Evolutionary conservation across 2,329 filamentous ascomycete species (phyloP).

Genomic region (Drechslerella coelobrocha): DNA sequence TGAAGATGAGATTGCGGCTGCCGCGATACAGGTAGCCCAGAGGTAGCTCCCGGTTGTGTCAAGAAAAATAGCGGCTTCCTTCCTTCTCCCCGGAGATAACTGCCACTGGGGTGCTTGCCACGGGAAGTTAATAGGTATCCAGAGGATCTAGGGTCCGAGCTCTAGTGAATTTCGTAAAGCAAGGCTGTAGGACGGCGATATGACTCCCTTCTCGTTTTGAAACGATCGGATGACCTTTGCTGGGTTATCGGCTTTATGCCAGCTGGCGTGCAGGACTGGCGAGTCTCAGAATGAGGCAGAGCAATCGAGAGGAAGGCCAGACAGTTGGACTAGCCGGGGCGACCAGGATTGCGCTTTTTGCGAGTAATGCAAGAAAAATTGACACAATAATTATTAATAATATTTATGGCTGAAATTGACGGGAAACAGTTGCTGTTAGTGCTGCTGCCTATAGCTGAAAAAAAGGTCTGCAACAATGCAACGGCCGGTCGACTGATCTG

Average conservation of each 20-base stretch:
- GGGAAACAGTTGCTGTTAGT: too few relatives aligned
- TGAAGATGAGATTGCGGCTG: too few relatives aligned
- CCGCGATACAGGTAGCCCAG: too few relatives aligned
- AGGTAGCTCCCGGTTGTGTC: too few relatives aligned
- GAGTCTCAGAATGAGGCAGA: background rate
- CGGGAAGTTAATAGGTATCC: background rate
- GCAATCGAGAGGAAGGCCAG: background rate
- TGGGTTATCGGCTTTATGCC: constrained; percentile 17
- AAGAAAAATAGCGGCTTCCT: too few relatives aligned
- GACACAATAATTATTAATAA: too few relatives aligned
- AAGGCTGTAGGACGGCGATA: background rate
- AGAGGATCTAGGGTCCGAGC: background rate
- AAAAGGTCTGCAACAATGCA: too few relatives aligned
- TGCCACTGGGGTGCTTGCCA: too few relatives aligned
- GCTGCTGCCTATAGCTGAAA: background rate
- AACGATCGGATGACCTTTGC: constrained; percentile 24
- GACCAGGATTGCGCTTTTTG: background rate
- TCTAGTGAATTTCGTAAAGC: background rate
- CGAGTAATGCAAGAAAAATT: too few relatives aligned
- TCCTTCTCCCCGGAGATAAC: too few relatives aligned
- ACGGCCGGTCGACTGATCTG: background rate
- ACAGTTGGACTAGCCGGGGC: background rate
- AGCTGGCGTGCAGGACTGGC: background rate
- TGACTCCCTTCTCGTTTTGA: constrained; percentile 30
- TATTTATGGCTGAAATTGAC: too few relatives aligned